Conservation (phyloP, 1,284 basidiomycete genomes). For the Cutaneotrichosporon cutaneum region DNA sequence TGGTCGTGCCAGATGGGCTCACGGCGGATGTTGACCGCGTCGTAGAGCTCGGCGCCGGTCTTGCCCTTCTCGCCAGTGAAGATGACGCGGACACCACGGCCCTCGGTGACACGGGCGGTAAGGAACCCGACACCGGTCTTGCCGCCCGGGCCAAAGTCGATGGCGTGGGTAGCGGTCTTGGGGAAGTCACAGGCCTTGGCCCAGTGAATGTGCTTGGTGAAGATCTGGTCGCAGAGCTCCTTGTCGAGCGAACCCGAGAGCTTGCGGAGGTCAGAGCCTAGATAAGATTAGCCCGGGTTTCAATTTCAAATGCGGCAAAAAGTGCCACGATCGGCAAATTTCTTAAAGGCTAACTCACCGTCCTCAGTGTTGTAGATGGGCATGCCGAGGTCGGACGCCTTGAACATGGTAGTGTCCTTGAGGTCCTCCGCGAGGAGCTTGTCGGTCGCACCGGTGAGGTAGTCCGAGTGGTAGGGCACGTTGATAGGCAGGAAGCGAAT, state of each 20-base stretch:
- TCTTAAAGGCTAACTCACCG: slow-evolving; percentile 58
- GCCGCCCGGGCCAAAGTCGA: slow-evolving; percentile 96
- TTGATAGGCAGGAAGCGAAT: slow-evolving; percentile 90
- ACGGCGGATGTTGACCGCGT: slow-evolving; percentile 63
- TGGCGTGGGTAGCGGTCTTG: slow-evolving; percentile 81
- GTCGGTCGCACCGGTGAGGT: slow-evolving; percentile 74
- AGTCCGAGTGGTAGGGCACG: slow-evolving; percentile 91
- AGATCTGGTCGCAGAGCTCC: slow-evolving; percentile 88
- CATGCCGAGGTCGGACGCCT: slow-evolving; percentile 69
- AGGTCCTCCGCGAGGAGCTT: slow-evolving; percentile 74
- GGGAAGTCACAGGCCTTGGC: slow-evolving; percentile 83
- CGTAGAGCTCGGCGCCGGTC: slow-evolving; percentile 80
- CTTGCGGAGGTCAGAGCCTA: slow-evolving; percentile 77
- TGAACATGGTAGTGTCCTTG: slow-evolving; percentile 75
- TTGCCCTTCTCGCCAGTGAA: slow-evolving; percentile 82
- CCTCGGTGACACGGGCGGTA: slow-evolving; percentile 85
- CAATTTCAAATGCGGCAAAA: background rate
- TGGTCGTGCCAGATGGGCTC: slow-evolving; percentile 91
- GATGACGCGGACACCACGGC: slow-evolving; percentile 85
- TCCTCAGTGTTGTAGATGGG: slow-evolving; percentile 90
- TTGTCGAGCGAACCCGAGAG: slow-evolving; percentile 67
- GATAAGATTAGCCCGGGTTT: slow-evolving; percentile 26
- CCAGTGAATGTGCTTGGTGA: slow-evolving; percentile 91
- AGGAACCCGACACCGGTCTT: slow-evolving; percentile 88
- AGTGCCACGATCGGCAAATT: slow-evolving; percentile 22